These are phyloP conservation scores for Aureobasidium musti DNA, from an alignment of 2,329 filamentous ascomycete species.

Conservation along the genomic window DNA sequence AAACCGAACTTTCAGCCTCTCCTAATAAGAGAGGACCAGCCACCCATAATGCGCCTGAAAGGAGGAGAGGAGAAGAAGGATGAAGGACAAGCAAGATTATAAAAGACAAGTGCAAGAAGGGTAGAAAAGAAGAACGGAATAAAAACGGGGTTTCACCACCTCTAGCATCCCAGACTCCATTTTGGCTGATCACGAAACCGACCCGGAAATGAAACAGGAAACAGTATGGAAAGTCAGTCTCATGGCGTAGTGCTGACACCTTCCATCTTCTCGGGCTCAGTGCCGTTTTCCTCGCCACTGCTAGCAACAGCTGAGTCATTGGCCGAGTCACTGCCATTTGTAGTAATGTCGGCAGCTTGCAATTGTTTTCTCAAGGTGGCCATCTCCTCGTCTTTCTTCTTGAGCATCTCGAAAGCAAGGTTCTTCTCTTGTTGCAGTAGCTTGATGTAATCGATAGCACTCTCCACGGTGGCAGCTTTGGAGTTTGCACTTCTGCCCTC, in stretches of 20 bases:
- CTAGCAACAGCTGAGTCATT: conserved; percentile 7
- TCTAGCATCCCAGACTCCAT: background rate
- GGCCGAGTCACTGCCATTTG: background rate
- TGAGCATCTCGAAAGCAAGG: conserved; percentile 34
- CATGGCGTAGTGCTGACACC: conserved; percentile 8
- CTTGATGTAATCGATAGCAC: conserved; percentile 94
- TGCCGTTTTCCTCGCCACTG: background rate
- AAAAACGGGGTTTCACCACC: background rate
- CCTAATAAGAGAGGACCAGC: background rate
- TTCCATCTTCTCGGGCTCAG: conserved; percentile 18
- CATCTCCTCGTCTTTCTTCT: conserved; percentile 39
- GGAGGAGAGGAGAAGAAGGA: background rate
- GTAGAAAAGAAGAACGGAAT: background rate
- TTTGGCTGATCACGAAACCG: background rate
- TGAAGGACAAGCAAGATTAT: background rate
- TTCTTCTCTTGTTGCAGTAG: conserved; percentile 64
- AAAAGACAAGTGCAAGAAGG: conserved; percentile 5
- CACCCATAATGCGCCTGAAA: background rate
- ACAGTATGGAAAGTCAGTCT: background rate
- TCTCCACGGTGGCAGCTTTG: conserved; percentile 97
- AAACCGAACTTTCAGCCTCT: background rate
- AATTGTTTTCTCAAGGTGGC: conserved; percentile 30
- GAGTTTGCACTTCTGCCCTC: conserved; percentile 65
- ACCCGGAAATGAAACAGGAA: background rate
- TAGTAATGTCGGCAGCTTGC: conserved; percentile 6